Evolutionary conservation across 192 early-diverging fungal species (phyloP), one percentile per base, ranked within the genome.

Genomic region (Rhizophlyctis rosea): DNA sequence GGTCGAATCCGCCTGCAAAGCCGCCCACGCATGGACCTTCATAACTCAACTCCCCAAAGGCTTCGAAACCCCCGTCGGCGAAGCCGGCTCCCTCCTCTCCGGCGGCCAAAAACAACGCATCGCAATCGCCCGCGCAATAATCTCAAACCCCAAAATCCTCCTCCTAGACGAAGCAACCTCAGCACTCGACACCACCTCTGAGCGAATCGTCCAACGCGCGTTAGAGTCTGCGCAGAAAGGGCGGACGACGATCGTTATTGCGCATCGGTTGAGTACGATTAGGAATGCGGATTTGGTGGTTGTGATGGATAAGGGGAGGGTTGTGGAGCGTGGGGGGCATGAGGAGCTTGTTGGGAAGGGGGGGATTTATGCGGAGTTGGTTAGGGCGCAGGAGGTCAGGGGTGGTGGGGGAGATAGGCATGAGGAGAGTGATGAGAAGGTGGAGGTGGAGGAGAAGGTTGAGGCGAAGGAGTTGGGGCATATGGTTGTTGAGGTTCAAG

Each of bases 51-150:
- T 96, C 13, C 93, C 93, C 16, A 69, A 94, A 23, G 86, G 86
- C 13, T 85, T 88, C 54, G 83, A 91, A 51, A 95, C 92, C n/a
- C 65, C 67, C 30, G 91, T 96, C 32, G 95, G 95, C 62, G 90
- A 91, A 67, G 70, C 79, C 47, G 74, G 71, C 25, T 35, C 49
- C 9, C 84, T 88, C 61, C 63, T 94, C 25, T 89, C 86, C 52
- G 92, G 92, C 51, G 92, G 92, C 29, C 92, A 94, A 71, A 94
- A 94, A 71, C 92, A 94, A 77, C 84, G 94, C 62, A 92, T 96
- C 71, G 91, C 93, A 52, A 97, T 97, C 81, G 93, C 93, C 0
- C 83, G 93, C 47, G 90, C 93, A 23, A 72, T 95, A 31, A 81
- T 95, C 49, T 86, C 87, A 59, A 81, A 92, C 68, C 91, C 93